Base-by-base conservation (phyloP, 257 asterid species). In the Misopates orontium region DNA sequence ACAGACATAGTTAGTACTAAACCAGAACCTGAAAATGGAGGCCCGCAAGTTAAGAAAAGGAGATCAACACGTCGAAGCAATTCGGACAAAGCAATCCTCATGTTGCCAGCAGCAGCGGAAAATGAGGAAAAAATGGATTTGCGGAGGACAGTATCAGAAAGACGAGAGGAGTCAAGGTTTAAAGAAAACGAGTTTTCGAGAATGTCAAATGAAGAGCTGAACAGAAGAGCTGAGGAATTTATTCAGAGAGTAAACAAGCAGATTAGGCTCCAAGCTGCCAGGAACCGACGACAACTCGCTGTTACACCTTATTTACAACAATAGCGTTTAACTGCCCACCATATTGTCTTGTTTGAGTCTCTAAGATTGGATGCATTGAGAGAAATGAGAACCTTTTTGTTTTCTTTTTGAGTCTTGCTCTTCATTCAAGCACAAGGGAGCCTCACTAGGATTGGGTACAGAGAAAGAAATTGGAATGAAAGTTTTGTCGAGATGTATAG, bases 131-230 rank as follows among this genome's bases (percentile, higher is more conserved):
- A 59, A 15, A 12, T 48, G 4, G 61, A 23, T 31, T 9, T 74
- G 57, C 76, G 56, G 44, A 66, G 82, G 77, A 72, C 95, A 41
- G 19, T 59, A 18, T 81, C 90, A 0, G 84, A 74, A 65, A 72
- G 63, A 66, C 41, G 20, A 11, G 76, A 66, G 42, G 77, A 70
- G 42, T 10, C 21, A 44, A 62, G 28, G 50, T 48, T 13, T 0
- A 81, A 77, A 58, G 83, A 83, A 32, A 71, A 78, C 39, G 90
- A 87, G 52, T 83, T 77, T 55, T 79, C 83, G 17, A 71, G 65
- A 39, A 85, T 85, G 92, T 84, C 95, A 1, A 68, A 73, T 40
- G 95, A 87, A 42, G 92, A 87, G 56, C 69, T 87, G 59, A 87
- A 87, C 53, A 76, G 60, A 60, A 79, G 87, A 69, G 87, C 81